Percentiles rank a stretch among this genome's conserved stretches.
These are phyloP conservation scores for Pueraria montana DNA, from an alignment of 306 rosid genomes.

Conservation along the genomic window DNA sequence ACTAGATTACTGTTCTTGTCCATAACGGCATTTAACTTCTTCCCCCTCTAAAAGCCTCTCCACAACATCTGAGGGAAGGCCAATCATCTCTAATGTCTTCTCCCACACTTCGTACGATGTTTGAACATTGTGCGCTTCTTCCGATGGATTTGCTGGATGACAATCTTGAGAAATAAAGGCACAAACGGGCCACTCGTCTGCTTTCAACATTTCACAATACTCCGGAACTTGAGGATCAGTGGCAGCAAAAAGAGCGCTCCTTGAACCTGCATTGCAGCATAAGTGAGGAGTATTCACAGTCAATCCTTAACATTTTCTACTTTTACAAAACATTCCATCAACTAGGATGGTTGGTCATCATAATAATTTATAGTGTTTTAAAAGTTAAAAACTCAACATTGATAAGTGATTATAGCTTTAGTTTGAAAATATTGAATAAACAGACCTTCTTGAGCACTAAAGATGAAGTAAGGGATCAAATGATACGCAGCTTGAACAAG, in stretches of 20 bases:
- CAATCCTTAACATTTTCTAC: neutral
- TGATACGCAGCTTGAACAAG: constrained; percentile 85
- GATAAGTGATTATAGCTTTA: constrained; percentile 29
- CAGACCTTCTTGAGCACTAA: constrained; percentile 94
- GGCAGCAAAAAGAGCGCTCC: constrained; percentile 94
- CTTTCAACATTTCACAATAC: constrained; percentile 86
- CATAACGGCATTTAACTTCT: constrained; percentile 70
- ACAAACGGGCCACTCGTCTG: constrained; percentile 92
- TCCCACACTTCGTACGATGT: constrained; percentile 83
- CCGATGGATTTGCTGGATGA: constrained; percentile 88
- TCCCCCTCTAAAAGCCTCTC: constrained; percentile 89
- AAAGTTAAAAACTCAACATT: constrained; percentile 17
- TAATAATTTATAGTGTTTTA: neutral
- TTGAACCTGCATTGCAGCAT: constrained; percentile 82
- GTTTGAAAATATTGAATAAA: constrained; percentile 5
- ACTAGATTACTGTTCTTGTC: constrained; percentile 56
- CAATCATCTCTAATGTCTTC: constrained; percentile 87
- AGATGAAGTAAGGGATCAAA: constrained; percentile 90
- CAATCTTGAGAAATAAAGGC: constrained; percentile 92
- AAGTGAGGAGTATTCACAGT: neutral
- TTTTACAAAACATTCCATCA: constrained; percentile 5
- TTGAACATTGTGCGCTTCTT: constrained; percentile 81
- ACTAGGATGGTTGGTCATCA: constrained; percentile 12
- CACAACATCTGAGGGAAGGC: constrained; percentile 81
- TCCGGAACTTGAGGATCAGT: constrained; percentile 94